A percentile compares a stretch with the other conserved stretches of the same genome.
phyloP scores from a whole-genome alignment of 176 grass and related monocot species.

The Cymbopogon citratus region DNA sequence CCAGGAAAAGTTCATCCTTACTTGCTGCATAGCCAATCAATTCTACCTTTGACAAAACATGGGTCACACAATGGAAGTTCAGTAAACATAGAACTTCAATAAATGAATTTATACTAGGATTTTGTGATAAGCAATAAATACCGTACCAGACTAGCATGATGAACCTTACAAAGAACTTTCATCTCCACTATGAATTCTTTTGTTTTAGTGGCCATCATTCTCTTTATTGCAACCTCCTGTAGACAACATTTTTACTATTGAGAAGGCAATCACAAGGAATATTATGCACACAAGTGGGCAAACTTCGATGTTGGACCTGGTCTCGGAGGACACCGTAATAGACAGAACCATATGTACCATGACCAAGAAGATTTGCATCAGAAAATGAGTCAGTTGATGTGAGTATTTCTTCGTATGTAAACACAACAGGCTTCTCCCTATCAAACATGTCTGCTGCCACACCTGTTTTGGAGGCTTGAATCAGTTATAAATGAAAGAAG shows the following conservation, averaged over 20 bases:
- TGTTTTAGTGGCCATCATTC: constrained; percentile 97
- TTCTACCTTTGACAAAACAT: constrained; percentile 99
- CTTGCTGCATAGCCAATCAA: constrained; percentile 97
- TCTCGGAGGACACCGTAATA: constrained; percentile 93
- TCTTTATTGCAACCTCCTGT: constrained; percentile 96
- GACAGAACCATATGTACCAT: constrained; percentile 96
- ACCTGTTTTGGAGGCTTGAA: constrained; percentile 38
- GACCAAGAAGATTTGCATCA: constrained; percentile 93
- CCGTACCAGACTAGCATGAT: constrained; percentile 96
- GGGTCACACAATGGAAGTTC: constrained; percentile 36
- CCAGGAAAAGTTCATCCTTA: constrained; percentile 87
- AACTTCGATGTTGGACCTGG: constrained; percentile 48
- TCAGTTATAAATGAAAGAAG: not conserved
- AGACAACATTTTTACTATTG: constrained; percentile 23
- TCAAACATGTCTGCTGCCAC: constrained; percentile 74
- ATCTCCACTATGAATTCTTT: constrained; percentile 98
- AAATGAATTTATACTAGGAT: constrained; percentile 5
- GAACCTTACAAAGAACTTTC: constrained; percentile 98
- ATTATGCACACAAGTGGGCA: constrained; percentile 12
- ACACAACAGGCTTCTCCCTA: constrained; percentile 76
- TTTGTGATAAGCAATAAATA: constrained; percentile 15
- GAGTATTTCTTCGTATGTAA: constrained; percentile 82
- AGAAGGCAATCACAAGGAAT: not conserved
- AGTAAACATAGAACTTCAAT: constrained; percentile 3
- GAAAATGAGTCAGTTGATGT: constrained; percentile 77